phyloP scores from a whole-genome alignment of 345 rosid genomes.

The Mangifera indica region DNA sequence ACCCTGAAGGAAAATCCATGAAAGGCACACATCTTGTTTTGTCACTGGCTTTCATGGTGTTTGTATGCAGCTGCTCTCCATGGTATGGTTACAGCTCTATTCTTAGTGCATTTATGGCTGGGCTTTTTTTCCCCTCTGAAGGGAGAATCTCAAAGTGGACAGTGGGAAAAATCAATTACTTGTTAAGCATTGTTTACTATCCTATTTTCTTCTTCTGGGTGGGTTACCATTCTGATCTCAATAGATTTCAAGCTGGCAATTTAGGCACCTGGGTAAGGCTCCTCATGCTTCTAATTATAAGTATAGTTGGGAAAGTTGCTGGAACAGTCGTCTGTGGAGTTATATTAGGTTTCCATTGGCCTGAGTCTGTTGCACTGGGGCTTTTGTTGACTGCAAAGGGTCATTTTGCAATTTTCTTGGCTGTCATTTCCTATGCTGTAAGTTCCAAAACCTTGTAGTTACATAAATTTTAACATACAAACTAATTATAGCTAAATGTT shows the following conservation, averaged over 20 bases:
- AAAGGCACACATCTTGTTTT: conserved; percentile 93
- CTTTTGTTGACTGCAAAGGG: conserved; percentile 76
- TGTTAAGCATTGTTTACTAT: conserved; percentile 59
- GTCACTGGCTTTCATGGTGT: conserved; percentile 71
- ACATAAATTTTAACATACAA: too few relatives aligned
- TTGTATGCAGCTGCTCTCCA: conserved; percentile 63
- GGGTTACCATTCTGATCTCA: conserved; percentile 59
- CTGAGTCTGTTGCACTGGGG: conserved; percentile 77
- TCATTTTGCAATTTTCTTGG: conserved; percentile 76
- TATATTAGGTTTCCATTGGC: conserved; percentile 70
- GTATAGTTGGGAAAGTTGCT: conserved; percentile 49
- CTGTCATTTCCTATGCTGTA: conserved; percentile 51
- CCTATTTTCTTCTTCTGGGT: conserved; percentile 91
- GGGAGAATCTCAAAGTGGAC: conserved; percentile 93
- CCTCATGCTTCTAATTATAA: conserved; percentile 40
- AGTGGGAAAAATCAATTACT: conserved; percentile 79
- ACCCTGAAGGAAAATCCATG: conserved; percentile 91
- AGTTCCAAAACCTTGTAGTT: background rate
- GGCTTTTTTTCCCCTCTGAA: conserved; percentile 73
- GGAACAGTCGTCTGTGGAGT: conserved; percentile 68
- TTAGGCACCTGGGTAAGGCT: conserved; percentile 55
- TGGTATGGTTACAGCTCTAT: conserved; percentile 63
- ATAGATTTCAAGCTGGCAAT: conserved; percentile 29
- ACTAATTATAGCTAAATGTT: too few relatives aligned
- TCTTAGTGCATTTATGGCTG: conserved; percentile 85